Conservation (phyloP, 768 basidiomycete species). For the Cubamyces lactineus region DNA sequence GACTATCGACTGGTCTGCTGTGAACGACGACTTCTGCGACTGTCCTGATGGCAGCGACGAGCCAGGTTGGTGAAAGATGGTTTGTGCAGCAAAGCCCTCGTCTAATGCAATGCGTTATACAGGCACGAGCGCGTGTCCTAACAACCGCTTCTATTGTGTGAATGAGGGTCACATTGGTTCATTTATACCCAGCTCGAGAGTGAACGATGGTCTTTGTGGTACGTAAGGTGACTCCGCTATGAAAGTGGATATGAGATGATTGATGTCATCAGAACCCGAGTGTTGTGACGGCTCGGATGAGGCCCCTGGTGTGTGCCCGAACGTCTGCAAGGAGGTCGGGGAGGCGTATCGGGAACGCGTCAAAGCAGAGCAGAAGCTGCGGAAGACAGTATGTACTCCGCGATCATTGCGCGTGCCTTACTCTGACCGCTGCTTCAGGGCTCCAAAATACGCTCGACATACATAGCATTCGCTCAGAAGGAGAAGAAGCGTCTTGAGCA, state of each 20-base stretch:
- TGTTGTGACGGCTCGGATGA: conserved; percentile 99
- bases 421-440: conserved; percentile 53
- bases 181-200: conserved; percentile 76
- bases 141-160: conserved; percentile 77
- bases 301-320: conserved; percentile 72
- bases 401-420: neutral
- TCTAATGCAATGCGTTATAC: conserved; percentile 6
- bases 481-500: conserved; percentile 85
- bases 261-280: conserved; percentile 61
- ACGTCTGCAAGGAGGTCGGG: conserved; percentile 78
- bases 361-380: conserved; percentile 76
- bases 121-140: conserved; percentile 88
- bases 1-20: conserved; percentile 74
- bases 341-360: conserved; percentile 64
- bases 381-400: conserved; percentile 67
- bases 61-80: conserved; percentile 59
- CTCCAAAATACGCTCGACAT: conserved; percentile 86
- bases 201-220: conserved; percentile 95
- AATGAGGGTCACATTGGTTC: conserved; percentile 90
- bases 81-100: conserved; percentile 5
- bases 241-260: neutral
- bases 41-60: conserved; percentile 95
- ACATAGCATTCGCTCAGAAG: conserved; percentile 84
- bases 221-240: conserved; percentile 32
- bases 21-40: conserved; percentile 96